Evolutionary conservation across 805 yeast species (phyloP), one percentile per base, ranked within the genome.

Genomic region (Candida ponderosae): DNA sequence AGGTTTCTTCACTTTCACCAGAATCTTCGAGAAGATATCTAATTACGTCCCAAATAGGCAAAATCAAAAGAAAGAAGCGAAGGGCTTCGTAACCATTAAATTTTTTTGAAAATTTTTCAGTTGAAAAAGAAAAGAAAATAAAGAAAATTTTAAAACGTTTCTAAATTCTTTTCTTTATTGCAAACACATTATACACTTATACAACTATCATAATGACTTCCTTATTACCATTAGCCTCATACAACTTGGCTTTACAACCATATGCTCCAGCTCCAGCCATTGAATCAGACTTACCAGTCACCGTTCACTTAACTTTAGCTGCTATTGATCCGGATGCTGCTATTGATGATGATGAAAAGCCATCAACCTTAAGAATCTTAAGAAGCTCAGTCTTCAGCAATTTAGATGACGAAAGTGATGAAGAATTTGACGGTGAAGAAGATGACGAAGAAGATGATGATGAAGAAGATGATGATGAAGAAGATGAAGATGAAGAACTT

Each of bases 281-380:
- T 56, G 85, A 81, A 46, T 81, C 78, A 42, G 94, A 83, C 42
- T 79, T 79, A 60, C 96, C 97, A 36, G 83, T 85, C 48, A 81
- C 97, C 44, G 78, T 90, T 50, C 84, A 95, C 65, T 62, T 90
- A 54, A 89, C 97, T 37, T 74, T 90, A 75, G 98, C 96, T 45
- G 95, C 98, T 42, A 72, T 93, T 54, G 96, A 90, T 65, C 95
- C 96, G 45, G 84, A 79, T 55, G 55, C 62, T 33, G 72, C 94
- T 23, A 78, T 75, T 50, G 96, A 87, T 53, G 88, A 80, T 46
- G 76, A 77, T 53, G 78, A 72, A 47, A 80, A 74, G 51, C 97
- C 97, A 48, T 79, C 95, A 24, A 87, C 96, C 52, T 73, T 93
- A 57, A 82, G 95, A 69, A 74, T 90, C 56, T 74, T 90, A 59